Evolutionary conservation across 1,284 basidiomycete genomes (phyloP), one percentile per base, ranked within the genome.

Genomic region (Bjerkandera adusta): DNA sequence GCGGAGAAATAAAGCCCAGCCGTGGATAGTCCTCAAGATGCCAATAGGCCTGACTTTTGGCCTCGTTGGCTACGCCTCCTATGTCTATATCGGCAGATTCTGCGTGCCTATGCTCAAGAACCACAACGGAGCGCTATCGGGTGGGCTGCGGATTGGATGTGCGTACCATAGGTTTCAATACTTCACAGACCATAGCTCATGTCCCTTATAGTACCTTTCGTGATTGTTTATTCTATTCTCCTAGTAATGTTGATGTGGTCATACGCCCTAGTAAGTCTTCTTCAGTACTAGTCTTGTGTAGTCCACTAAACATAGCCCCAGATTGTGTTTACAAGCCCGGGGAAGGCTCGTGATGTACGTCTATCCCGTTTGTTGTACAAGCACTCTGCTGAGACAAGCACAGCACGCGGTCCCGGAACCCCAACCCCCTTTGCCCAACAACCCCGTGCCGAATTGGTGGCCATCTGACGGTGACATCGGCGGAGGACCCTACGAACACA

Each of bases 191-290:
- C n/a, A n/a, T n/a, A n/a, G n/a, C n/a, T n/a, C 27, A 30, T 7
- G 10, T 8, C 34, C 11, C 15, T 8, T 16, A 15, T 47, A 89
- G 85, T 85, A 48, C 78, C 69, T 0, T 71, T 83, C 37, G 58
- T 88, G 24, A 68, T 75, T 0, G 71, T 79, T 2, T 89, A 82
- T 56, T 69, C 70, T 30, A 51, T 85, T 2, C 58, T 90, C 12
- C 81, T 75, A 43, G 52, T 83, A n/a, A 83, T 89, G 77, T 77
- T 81, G 69, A 45, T 81, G 0, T 89, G 87, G 86, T 71, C 79
- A 3, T 92, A 90, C 63, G 50, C 73, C 15, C 82, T 76, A 73
- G 87, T 86, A 46, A 38, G 67, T 57, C 3, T 16, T 16, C 20
- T 22, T 40, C n/a, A 16, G 8, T 20, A 4, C 36, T 33, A 20